Conservation (phyloP, 495 filamentous ascomycete genomes). For the Cercophora samala region DNA sequence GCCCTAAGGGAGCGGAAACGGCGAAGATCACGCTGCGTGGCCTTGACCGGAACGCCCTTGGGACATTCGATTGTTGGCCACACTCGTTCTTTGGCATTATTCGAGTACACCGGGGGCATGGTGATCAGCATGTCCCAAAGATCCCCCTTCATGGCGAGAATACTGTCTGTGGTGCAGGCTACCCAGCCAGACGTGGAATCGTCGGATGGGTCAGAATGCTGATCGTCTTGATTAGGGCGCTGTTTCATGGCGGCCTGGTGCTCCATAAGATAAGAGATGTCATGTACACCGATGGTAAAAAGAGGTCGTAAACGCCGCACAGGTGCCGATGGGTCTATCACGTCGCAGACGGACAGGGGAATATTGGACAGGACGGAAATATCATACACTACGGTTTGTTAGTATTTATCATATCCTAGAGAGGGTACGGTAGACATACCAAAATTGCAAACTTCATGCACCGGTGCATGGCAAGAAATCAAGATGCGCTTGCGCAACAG, state of each 20-base stretch:
- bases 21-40: constrained; percentile 84
- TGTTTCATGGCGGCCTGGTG: constrained; percentile 43
- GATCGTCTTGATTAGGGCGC: constrained; percentile 22
- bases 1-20: constrained; percentile 70
- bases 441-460: constrained; percentile 81
- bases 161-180: constrained; percentile 91
- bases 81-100: constrained; percentile 53
- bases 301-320: constrained; percentile 72
- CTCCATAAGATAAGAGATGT: constrained; percentile 73
- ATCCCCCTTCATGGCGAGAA: constrained; percentile 75
- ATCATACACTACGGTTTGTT: constrained; percentile 69
- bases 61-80: constrained; percentile 76
- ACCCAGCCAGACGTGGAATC: constrained; percentile 72
- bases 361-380: constrained; percentile 86
- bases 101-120: constrained; percentile 59
- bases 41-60: constrained; percentile 62
- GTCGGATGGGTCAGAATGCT: constrained; percentile 27
- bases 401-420: not conserved
- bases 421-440: constrained; percentile 49
- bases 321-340: constrained; percentile 59
- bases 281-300: constrained; percentile 87
- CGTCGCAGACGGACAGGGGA: constrained; percentile 57
- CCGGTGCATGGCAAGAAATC: constrained; percentile 77
- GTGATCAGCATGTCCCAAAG: constrained; percentile 88
- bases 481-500: constrained; percentile 84